Evolutionary conservation across 2,329 filamentous ascomycete species (phyloP).

Genomic region (Alternaria alternata): DNA sequence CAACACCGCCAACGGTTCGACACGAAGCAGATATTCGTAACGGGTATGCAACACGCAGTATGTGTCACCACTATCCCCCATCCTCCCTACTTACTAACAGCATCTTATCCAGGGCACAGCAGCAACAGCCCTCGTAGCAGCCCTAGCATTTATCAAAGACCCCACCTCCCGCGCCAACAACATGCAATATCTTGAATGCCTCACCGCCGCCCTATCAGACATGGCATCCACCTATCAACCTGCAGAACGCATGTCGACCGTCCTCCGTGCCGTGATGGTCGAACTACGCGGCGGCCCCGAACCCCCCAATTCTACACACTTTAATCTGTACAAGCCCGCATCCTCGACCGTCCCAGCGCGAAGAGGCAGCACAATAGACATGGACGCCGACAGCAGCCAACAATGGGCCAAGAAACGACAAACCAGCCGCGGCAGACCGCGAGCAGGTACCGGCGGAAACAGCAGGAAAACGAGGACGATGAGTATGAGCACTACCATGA

Average conservation of each 20-base stretch:
- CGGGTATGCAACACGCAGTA: conserved; percentile 61
- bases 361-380: conserved; percentile 35
- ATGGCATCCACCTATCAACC: conserved; percentile 64
- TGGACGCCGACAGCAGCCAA: conserved; percentile 21
- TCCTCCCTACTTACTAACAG: not conserved
- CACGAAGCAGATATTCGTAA: conserved; percentile 60
- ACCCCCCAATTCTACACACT: conserved; percentile 14
- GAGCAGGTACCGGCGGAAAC: conserved; percentile 22
- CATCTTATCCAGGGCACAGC: conserved; percentile 56
- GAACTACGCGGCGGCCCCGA: conserved; percentile 51
- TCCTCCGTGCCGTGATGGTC: conserved; percentile 62
- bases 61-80: conserved; percentile 5
- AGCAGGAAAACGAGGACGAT: conserved; percentile 7
- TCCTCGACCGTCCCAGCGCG: conserved; percentile 41
- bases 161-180: conserved; percentile 50
- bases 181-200: conserved; percentile 62
- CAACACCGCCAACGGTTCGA: conserved; percentile 63
- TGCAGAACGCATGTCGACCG: conserved; percentile 62
- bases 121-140: conserved; percentile 63
- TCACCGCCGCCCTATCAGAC: conserved; percentile 61
- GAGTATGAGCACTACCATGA: conserved; percentile 7
- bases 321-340: conserved; percentile 38
- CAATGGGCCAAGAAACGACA: conserved; percentile 38
- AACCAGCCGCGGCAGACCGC: conserved; percentile 26
- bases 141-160: conserved; percentile 52